Percentiles rank a stretch among this genome's conserved stretches.
These are phyloP conservation scores for Corynespora cassiicola DNA, from an alignment of 2,329 filamentous ascomycete species.

Conservation along the genomic window DNA sequence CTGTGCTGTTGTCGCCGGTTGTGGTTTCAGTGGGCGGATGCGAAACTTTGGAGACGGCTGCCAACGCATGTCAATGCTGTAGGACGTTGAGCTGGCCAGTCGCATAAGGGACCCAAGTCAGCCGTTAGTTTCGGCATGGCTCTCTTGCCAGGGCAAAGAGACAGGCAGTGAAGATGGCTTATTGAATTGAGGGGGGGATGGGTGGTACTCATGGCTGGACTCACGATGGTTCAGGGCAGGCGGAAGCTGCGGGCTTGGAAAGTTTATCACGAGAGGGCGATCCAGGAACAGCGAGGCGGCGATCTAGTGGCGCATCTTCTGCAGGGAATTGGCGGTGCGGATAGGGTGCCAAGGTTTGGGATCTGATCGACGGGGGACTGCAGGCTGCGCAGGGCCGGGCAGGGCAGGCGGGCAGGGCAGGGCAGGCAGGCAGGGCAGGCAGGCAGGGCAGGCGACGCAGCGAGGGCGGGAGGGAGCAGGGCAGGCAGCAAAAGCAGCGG, in stretches of 20 bases:
- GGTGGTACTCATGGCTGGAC: not conserved
- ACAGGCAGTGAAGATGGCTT: not conserved
- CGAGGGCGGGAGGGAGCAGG: not conserved
- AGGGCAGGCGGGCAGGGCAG: not conserved
- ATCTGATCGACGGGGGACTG: constrained; percentile 10
- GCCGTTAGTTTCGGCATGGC: too few relatives aligned
- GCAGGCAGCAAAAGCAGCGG: not conserved
- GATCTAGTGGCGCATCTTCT: constrained; percentile 7
- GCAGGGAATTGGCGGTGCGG: constrained; percentile 14
- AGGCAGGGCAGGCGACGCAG: not conserved
- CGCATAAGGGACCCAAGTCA: too few relatives aligned
- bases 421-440: not conserved
- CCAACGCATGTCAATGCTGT: constrained; percentile 4
- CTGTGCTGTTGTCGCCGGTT: constrained; percentile 3
- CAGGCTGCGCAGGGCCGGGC: not conserved
- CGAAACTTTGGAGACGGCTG: constrained; percentile 7
- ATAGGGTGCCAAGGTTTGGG: constrained; percentile 8
- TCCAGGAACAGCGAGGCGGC: constrained; percentile 11
- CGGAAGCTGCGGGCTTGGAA: constrained; percentile 7
- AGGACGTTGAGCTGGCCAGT: not conserved
- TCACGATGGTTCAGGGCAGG: constrained; percentile 1
- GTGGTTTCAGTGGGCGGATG: constrained; percentile 9
- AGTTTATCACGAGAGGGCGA: constrained; percentile 6
- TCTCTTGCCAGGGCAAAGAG: constrained; percentile 1
- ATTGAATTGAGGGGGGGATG: not conserved